phyloP scores from a whole-genome alignment of 768 basidiomycete genomes.

The Lactarius tabidus region DNA sequence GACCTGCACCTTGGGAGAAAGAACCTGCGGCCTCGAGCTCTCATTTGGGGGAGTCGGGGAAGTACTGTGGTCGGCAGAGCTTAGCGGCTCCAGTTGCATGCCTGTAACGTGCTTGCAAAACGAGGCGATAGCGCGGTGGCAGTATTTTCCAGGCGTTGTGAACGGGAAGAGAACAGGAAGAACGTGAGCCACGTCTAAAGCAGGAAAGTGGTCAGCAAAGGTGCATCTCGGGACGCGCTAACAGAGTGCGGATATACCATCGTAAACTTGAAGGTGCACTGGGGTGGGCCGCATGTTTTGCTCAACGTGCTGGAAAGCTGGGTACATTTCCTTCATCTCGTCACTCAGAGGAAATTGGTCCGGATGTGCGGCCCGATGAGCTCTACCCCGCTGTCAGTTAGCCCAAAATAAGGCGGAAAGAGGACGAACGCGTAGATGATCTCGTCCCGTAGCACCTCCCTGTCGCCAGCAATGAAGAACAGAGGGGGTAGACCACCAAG shows the following conservation, averaged over 20 bases:
- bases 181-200: conserved; percentile 30
- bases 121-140: conserved; percentile 70
- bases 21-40: neutral
- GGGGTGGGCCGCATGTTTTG: conserved; percentile 55
- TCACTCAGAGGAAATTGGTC: conserved; percentile 53
- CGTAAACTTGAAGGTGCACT: conserved; percentile 92
- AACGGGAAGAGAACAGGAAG: conserved; percentile 72
- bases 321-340: conserved; percentile 48
- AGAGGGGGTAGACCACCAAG: conserved; percentile 90
- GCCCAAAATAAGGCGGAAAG: neutral
- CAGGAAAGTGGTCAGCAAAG: neutral
- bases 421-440: conserved; percentile 72
- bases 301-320: conserved; percentile 53
- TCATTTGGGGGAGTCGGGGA: neutral
- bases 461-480: conserved; percentile 79
- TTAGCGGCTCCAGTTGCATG: conserved; percentile 30
- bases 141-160: conserved; percentile 74
- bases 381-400: conserved; percentile 39
- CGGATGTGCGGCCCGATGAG: conserved; percentile 90
- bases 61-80: neutral
- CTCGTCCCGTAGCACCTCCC: conserved; percentile 91
- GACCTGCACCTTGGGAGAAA: neutral
- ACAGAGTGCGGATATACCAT: conserved; percentile 45
- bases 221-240: conserved; percentile 14
- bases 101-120: conserved; percentile 68